Conservation (phyloP, 2,329 filamentous ascomycete species). For the Simplicillium sp. region DNA sequence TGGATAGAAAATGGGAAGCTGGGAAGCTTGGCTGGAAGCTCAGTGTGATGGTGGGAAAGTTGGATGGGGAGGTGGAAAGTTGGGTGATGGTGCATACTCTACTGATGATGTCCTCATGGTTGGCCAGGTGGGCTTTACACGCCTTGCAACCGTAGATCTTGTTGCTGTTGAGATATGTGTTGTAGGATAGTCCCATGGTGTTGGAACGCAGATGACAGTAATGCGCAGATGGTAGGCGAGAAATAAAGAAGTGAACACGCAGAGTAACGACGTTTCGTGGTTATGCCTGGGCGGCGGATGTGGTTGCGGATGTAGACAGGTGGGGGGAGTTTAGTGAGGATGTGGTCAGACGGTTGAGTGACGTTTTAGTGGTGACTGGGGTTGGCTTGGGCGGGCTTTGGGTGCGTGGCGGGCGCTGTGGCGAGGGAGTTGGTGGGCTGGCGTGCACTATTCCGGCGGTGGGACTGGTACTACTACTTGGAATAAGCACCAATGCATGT, state of each 20-base stretch:
- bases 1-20: not conserved
- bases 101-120: slow-evolving; percentile 93
- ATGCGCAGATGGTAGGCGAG: not conserved
- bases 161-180: slow-evolving; percentile 76
- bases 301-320: not conserved
- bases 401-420: too few relatives aligned
- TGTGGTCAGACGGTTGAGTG: too few relatives aligned
- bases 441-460: too few relatives aligned
- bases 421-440: too few relatives aligned
- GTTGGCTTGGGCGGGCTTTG: too few relatives aligned
- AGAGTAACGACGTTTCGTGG: not conserved
- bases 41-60: not conserved
- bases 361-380: too few relatives aligned
- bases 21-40: not conserved
- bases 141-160: slow-evolving; percentile 89
- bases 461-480: too few relatives aligned
- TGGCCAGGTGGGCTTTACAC: slow-evolving; percentile 92
- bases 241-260: not conserved
- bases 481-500: too few relatives aligned
- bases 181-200: slow-evolving; percentile 79
- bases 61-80: not conserved
- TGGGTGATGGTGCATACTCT: slow-evolving; percentile 47
- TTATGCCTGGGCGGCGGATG: not conserved
- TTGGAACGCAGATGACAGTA: not conserved
- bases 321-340: not conserved